phyloP scores from a whole-genome alignment of 371 early-diverging fungal species.

The Mucor sp. region DNA sequence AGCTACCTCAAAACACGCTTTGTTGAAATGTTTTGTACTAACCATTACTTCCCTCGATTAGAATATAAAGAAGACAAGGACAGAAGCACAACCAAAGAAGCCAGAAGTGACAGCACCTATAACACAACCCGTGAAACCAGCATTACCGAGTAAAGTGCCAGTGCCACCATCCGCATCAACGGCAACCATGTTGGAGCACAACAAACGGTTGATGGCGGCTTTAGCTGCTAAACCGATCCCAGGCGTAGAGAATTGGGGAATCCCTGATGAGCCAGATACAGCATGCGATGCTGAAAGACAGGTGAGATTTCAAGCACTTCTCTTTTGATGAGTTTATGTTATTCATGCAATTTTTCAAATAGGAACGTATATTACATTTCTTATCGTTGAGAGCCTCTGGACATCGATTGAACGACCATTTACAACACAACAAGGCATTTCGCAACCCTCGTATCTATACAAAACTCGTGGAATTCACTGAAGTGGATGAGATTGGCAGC shows the following conservation, averaged over 20 bases:
- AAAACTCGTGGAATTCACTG: slow-evolving; percentile 75
- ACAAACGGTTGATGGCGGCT: slow-evolving; percentile 24
- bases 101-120: neutral
- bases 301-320: slow-evolving; percentile 28
- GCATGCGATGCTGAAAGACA: slow-evolving; percentile 54
- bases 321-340: neutral
- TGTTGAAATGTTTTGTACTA: neutral
- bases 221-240: slow-evolving; percentile 42
- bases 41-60: neutral
- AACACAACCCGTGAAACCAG: neutral
- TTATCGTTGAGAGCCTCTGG: slow-evolving; percentile 51
- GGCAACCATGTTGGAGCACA: slow-evolving; percentile 9
- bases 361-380: slow-evolving; percentile 71
- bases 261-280: slow-evolving; percentile 52
- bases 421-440: slow-evolving; percentile 74
- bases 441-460: slow-evolving; percentile 81
- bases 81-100: neutral
- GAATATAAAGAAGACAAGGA: neutral
- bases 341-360: slow-evolving; percentile 8
- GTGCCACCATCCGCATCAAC: neutral
- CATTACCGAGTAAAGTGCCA: neutral
- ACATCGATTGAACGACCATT: slow-evolving; percentile 66
- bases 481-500: slow-evolving; percentile 72
- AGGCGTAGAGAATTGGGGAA: slow-evolving; percentile 49
- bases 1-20: neutral